A percentile compares a stretch with the other conserved stretches of the same genome.
Conservation (phyloP, 78 protist genomes). For the Pigoraptor vietnamica region DNA sequence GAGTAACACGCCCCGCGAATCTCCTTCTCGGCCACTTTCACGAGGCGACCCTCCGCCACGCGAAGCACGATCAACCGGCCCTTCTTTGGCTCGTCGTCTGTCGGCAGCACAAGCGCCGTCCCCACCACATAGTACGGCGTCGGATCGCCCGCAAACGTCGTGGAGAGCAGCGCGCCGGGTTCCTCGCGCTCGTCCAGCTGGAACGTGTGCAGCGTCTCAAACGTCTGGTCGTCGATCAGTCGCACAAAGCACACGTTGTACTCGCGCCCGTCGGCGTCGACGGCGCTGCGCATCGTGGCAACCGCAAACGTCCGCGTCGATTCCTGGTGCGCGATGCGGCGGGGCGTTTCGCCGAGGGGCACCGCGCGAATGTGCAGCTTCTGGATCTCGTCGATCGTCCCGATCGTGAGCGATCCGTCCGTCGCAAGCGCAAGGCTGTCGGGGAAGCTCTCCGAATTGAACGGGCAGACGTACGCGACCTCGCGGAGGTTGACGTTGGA, state of each 20-base stretch:
- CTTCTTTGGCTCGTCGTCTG: slow-evolving; percentile 43
- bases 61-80: slow-evolving; percentile 75
- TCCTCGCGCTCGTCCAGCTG: slow-evolving; percentile 17
- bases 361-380: slow-evolving; percentile 77
- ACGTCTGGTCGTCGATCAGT: slow-evolving; percentile 62
- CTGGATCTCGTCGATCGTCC: slow-evolving; percentile 84
- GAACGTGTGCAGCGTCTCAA: slow-evolving; percentile 41
- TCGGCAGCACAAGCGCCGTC: slow-evolving; percentile 60
- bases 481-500: slow-evolving; percentile 65
- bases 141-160: slow-evolving; percentile 8
- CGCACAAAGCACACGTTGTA: background rate
- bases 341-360: slow-evolving; percentile 74
- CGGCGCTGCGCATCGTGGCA: background rate
- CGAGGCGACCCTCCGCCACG: slow-evolving; percentile 13
- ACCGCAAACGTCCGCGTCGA: background rate
- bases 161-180: background rate
- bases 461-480: slow-evolving; percentile 55
- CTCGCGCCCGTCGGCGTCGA: background rate
- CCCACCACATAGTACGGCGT: slow-evolving; percentile 67
- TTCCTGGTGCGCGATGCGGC: slow-evolving; percentile 55
- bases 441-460: slow-evolving; percentile 51
- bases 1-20: slow-evolving; percentile 43
- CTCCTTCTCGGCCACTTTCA: slow-evolving; percentile 13
- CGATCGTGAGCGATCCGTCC: slow-evolving; percentile 23
- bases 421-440: slow-evolving; percentile 74